phyloP scores from a whole-genome alignment of 2,329 filamentous ascomycete species.

The Aspergillus tamarii region DNA sequence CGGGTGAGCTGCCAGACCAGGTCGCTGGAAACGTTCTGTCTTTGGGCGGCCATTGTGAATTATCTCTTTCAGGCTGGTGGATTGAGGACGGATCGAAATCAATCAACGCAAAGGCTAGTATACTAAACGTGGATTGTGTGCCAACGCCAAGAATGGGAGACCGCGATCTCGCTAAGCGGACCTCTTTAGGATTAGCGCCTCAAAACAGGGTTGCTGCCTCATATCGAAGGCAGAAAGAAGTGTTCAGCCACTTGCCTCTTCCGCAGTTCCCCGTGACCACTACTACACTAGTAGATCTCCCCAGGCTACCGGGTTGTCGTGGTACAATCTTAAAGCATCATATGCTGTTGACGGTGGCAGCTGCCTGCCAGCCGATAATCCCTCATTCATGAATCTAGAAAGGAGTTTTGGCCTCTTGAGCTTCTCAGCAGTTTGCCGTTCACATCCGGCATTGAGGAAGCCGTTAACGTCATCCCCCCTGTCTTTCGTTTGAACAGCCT shows the following conservation, averaged over 20 bases:
- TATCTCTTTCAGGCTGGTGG: constrained; percentile 26
- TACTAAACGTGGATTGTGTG: constrained; percentile 27
- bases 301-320: not conserved
- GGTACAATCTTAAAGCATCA: not conserved
- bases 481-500: not conserved
- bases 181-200: constrained; percentile 37
- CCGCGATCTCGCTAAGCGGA: constrained; percentile 43
- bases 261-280: constrained; percentile 3
- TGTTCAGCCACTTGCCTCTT: constrained; percentile 14
- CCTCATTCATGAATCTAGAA: not conserved
- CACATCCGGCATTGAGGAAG: not conserved
- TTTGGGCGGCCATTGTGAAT: constrained; percentile 50
- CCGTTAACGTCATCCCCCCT: not conserved
- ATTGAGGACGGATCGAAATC: constrained; percentile 30
- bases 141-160: constrained; percentile 31
- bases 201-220: constrained; percentile 14
- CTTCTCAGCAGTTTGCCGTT: not conserved
- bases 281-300: not conserved
- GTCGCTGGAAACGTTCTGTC: constrained; percentile 82
- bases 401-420: not conserved
- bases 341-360: not conserved
- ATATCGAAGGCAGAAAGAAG: constrained; percentile 13
- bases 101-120: constrained; percentile 21
- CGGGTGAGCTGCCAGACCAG: constrained; percentile 94
- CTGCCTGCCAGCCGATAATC: not conserved